These are phyloP conservation scores for Zhuliangozyma parablackwelliae DNA, from an alignment of 1,139 yeast genomes.

Conservation along the genomic window DNA sequence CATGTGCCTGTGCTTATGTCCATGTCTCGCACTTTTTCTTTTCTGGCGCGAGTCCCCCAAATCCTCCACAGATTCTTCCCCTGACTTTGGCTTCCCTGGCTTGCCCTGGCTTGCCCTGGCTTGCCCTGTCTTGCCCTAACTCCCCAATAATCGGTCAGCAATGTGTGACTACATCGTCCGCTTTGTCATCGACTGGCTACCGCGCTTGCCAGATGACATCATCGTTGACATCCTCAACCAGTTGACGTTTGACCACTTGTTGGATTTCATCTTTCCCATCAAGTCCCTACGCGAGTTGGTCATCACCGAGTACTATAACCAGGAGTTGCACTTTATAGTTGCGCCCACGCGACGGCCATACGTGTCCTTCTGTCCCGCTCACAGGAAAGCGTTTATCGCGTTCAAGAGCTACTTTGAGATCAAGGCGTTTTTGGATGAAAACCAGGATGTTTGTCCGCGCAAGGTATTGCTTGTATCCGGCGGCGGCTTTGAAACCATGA, in stretches of 20 bases:
- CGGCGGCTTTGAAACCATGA: conserved; percentile 28
- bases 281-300: conserved; percentile 17
- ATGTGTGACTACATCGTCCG: conserved; percentile 2
- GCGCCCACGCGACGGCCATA: conserved; percentile 30
- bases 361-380: conserved; percentile 14
- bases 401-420: conserved; percentile 28
- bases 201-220: conserved; percentile 26
- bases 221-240: conserved; percentile 19
- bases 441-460: conserved; percentile 26
- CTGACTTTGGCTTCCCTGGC: no score
- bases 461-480: conserved; percentile 27
- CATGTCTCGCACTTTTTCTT: no score
- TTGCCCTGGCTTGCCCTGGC: no score
- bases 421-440: conserved; percentile 24
- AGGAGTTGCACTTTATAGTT: conserved; percentile 31
- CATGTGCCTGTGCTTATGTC: no score
- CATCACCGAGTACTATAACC: conserved; percentile 22
- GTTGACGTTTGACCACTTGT: conserved; percentile 23
- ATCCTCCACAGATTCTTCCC: no score
- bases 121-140: no score
- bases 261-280: conserved; percentile 23
- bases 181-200: conserved; percentile 13
- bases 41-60: no score
- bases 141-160: no score
- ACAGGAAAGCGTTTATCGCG: conserved; percentile 18